Evolutionary conservation across 179 eudicot species (phyloP).

Genomic region (Beta corolliflora): DNA sequence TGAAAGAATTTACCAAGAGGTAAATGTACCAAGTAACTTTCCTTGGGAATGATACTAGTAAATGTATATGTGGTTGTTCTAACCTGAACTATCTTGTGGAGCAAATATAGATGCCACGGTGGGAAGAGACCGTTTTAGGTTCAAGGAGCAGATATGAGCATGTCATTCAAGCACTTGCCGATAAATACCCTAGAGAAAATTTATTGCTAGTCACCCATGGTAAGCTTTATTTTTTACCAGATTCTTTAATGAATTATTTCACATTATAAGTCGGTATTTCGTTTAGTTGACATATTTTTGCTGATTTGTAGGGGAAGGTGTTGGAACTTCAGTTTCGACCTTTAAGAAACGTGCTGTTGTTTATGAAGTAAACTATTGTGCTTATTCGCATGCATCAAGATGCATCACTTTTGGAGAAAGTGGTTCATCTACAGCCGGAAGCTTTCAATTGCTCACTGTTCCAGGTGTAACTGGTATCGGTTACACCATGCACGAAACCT

Average conservation of each 20-base stretch:
- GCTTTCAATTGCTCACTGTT: conserved; percentile 35
- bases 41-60: background rate
- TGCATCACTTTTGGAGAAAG: conserved; percentile 24
- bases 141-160: conserved; percentile 67
- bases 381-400: conserved; percentile 40
- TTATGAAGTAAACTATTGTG: conserved; percentile 47
- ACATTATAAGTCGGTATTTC: background rate
- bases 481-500: conserved; percentile 8
- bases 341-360: conserved; percentile 32
- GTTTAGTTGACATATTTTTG: background rate
- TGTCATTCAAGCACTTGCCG: conserved; percentile 69
- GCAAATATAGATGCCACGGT: conserved; percentile 60
- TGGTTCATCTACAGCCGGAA: conserved; percentile 27
- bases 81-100: conserved; percentile 11
- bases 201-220: conserved; percentile 93
- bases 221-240: conserved; percentile 36
- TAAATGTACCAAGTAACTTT: conserved; percentile 20
- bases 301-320: conserved; percentile 44
- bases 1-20: conserved; percentile 64
- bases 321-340: conserved; percentile 38
- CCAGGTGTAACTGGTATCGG: conserved; percentile 31
- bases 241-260: background rate
- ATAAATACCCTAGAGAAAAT: conserved; percentile 85
- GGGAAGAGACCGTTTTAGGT: conserved; percentile 63
- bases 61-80: conserved; percentile 6